phyloP scores from a whole-genome alignment of 768 basidiomycete genomes.

The Calocera cornea region DNA sequence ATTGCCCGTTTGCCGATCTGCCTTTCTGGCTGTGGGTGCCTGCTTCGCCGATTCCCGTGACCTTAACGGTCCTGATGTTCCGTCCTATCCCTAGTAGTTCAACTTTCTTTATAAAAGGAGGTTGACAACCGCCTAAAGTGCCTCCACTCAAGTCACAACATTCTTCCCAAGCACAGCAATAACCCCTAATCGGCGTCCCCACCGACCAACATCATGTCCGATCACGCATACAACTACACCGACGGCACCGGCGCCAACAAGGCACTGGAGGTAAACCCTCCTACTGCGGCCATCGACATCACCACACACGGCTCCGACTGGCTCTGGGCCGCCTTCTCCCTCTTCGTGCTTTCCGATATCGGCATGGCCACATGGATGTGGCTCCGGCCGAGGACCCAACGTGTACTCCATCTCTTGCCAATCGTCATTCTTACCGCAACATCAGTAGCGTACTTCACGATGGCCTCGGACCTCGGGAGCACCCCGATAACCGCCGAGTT shows the following conservation, averaged over 20 bases:
- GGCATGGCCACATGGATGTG: conserved; percentile 28
- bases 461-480: conserved; percentile 43
- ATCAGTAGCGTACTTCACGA: conserved; percentile 33
- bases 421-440: conserved; percentile 37
- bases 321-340: conserved; percentile 42
- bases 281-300: conserved; percentile 30
- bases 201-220: too few relatives aligned
- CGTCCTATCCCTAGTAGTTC: too few relatives aligned
- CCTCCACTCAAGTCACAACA: too few relatives aligned
- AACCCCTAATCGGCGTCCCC: too few relatives aligned
- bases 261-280: conserved; percentile 22
- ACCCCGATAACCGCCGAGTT: conserved; percentile 37
- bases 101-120: too few relatives aligned
- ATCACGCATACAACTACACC: neutral
- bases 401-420: conserved; percentile 39
- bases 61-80: too few relatives aligned
- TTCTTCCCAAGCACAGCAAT: too few relatives aligned
- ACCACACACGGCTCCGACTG: conserved; percentile 36
- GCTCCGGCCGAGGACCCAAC: conserved; percentile 26
- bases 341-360: conserved; percentile 36
- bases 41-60: too few relatives aligned
- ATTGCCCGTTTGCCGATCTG: too few relatives aligned
- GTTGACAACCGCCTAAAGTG: too few relatives aligned
- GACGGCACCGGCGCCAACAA: neutral
- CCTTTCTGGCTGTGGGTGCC: too few relatives aligned